Base-by-base conservation (phyloP, 495 filamentous ascomycete genomes). In the Filosporella fistucella region DNA sequence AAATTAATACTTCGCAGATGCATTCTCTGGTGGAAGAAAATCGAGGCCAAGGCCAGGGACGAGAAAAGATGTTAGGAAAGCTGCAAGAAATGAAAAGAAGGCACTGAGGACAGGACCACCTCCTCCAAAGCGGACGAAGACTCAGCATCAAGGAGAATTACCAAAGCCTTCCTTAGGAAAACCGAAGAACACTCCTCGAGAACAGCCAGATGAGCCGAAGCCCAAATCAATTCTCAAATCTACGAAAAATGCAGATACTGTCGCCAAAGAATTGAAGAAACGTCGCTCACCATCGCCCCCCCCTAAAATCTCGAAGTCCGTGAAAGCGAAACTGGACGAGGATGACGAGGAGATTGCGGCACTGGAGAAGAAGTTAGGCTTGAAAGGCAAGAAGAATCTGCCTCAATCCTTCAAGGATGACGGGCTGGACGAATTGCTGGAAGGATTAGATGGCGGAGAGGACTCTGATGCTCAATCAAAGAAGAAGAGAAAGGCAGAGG, bases 301-400 rank as follows among this genome's bases (percentile, higher is more conserved):
- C 2, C 58, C 58, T 2, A 65, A 68, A 39, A 41, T 84, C 10
- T 77, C 88, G 6, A 78, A 72, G 45, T 69, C 68, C 0, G 70
- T 85, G 1, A 81, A 78, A 61, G 75, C 81, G 5, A 83, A 77
- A 51, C 66, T 97, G 17, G 70, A 67, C 0, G 67, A 82, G 42
- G 93, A 97, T 46, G 88, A 96, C 56, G 82, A 78, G 2, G 88
- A 96, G 51, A 96, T 98, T 58, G 82, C 85, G 13, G 86, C 81
- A 8, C 64, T 96, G 47, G 94, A 98, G 67, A 88, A 82, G 68
- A 94, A 87, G 58, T 72, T 98, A 29, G 91, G 91, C 1, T 68
- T 96, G 11, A 96, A 86, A 63, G 78, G 78, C 16, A 86, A 84
- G 42, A 91, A 85, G 50, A 82, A 76, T 34, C 65, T 85, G 12